Conservation (phyloP, 2,329 filamentous ascomycete genomes). For the Aquanectria penicillioides region DNA sequence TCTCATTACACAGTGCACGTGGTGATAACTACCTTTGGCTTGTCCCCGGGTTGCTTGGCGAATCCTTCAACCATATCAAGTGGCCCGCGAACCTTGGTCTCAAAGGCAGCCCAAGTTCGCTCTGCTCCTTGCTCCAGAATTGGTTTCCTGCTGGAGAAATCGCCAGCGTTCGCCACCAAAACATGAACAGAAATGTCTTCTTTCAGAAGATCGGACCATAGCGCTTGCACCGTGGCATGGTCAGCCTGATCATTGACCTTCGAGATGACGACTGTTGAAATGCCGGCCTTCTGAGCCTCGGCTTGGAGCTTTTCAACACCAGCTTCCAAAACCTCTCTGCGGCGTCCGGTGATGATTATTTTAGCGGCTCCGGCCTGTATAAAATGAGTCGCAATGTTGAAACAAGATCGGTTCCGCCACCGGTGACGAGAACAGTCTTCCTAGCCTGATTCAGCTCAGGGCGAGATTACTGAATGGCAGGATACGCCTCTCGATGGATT, state of each 20-base stretch:
- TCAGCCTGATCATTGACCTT: slow-evolving; percentile 40
- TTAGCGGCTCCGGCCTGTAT: slow-evolving; percentile 48
- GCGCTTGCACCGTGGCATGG: slow-evolving; percentile 23
- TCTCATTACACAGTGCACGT: too few relatives aligned
- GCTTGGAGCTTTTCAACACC: slow-evolving; percentile 35
- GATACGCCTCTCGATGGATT: slow-evolving; percentile 47
- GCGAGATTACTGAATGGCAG: slow-evolving; percentile 47
- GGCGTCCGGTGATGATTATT: slow-evolving; percentile 54
- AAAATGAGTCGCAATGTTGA: slow-evolving; percentile 69
- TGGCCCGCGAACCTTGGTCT: slow-evolving; percentile 28
- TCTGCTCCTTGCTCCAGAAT: slow-evolving; percentile 24
- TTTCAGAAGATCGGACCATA: slow-evolving; percentile 43
- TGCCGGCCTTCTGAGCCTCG: slow-evolving; percentile 23
- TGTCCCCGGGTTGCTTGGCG: slow-evolving; percentile 25
- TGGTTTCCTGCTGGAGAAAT: slow-evolving; percentile 9
- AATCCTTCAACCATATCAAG: slow-evolving; percentile 29
- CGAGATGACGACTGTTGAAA: slow-evolving; percentile 24
- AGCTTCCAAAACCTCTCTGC: slow-evolving; percentile 25
- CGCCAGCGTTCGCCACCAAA: slow-evolving; percentile 42
- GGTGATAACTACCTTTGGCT: not conserved
- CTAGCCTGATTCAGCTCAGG: slow-evolving; percentile 53
- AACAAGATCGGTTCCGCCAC: slow-evolving; percentile 70
- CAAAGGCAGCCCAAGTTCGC: slow-evolving; percentile 24
- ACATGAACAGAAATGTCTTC: slow-evolving; percentile 41
- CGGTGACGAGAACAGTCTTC: slow-evolving; percentile 71